Evolutionary conservation across 305 asterid genomes (phyloP), one percentile per base, ranked within the genome.

Genomic region (Caryopteris hybrid): DNA sequence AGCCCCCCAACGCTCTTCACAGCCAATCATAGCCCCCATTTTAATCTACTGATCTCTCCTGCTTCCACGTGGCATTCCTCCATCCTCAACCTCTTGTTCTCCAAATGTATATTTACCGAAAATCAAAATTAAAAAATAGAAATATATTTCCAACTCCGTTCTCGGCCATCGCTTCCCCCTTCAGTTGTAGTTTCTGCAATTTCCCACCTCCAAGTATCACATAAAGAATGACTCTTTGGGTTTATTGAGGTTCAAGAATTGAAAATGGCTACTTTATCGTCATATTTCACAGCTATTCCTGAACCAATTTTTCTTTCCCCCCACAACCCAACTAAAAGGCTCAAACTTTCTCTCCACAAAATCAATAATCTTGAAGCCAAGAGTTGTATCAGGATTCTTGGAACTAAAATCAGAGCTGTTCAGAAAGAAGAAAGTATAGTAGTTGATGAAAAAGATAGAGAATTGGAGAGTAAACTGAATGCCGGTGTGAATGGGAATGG

Each of bases 371-470:
- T 57, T 65, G 65, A 48, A 56, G 69, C 58, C n/a, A 75, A 61
- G 56, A 12, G 60, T 58, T 17, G 53, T 33, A 7, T 14, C 64
- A 72, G 22, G 77, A 59, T 9, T 77, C 23, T 21, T 22, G 73
- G 79, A 31, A 22, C 55, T 46, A 72, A 82, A 74, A 77, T 85
- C 22, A 73, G 72, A 61, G 88, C 92, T 29, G 77, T 73, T 14
- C 74, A 71, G 70, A 81, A 88, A 55, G 95, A 79, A 33, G 96
- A 80, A 55, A 77, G 61, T 47, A 80, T 56, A 14, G 82, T 82
- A 68, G 75, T 87, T 72, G 95, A 88, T 47, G 95, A 76, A 50
- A 79, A 71, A 38, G 92, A 86, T 23, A 74, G 47, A 3, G 90
- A 81, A 59, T 76, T 83, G 60, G 59, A 46, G 38, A 74, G 42